These are phyloP conservation scores for Trichaptum fuscoviolaceum DNA, from an alignment of 768 basidiomycete species.

Conservation along the genomic window DNA sequence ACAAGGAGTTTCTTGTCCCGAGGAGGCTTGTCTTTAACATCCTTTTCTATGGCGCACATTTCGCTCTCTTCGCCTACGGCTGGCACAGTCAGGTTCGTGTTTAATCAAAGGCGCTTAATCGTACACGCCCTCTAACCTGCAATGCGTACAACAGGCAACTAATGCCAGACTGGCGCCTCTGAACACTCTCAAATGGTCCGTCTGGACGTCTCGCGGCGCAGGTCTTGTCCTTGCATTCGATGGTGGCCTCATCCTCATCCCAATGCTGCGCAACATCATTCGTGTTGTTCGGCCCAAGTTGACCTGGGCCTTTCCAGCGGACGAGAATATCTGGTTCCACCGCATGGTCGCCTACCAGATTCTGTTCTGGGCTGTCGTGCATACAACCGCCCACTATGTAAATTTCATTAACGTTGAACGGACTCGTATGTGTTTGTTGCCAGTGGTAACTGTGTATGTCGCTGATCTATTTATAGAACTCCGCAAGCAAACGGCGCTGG, in stretches of 20 bases:
- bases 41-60: slow-evolving; percentile 75
- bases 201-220: slow-evolving; percentile 89
- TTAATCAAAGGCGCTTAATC: slow-evolving; percentile 5
- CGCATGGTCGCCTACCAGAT: slow-evolving; percentile 91
- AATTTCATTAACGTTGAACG: slow-evolving; percentile 91
- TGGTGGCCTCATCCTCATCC: slow-evolving; percentile 80
- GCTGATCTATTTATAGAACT: slow-evolving; percentile 51
- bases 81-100: slow-evolving; percentile 74
- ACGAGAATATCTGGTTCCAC: slow-evolving; percentile 97
- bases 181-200: slow-evolving; percentile 76
- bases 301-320: slow-evolving; percentile 82
- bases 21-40: slow-evolving; percentile 69
- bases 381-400: slow-evolving; percentile 90
- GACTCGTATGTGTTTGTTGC: slow-evolving; percentile 51
- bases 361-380: slow-evolving; percentile 90
- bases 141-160: slow-evolving; percentile 36
- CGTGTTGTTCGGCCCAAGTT: slow-evolving; percentile 77
- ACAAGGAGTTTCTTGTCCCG: slow-evolving; percentile 57
- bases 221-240: slow-evolving; percentile 87
- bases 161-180: slow-evolving; percentile 65
- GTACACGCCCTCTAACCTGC: slow-evolving; percentile 5
- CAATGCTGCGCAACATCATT: slow-evolving; percentile 86
- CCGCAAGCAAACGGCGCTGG: slow-evolving; percentile 65
- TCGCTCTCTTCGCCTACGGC: slow-evolving; percentile 76
- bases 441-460: not conserved